phyloP scores from a whole-genome alignment of 345 rosid genomes.

The Eucalyptus polybractea region DNA sequence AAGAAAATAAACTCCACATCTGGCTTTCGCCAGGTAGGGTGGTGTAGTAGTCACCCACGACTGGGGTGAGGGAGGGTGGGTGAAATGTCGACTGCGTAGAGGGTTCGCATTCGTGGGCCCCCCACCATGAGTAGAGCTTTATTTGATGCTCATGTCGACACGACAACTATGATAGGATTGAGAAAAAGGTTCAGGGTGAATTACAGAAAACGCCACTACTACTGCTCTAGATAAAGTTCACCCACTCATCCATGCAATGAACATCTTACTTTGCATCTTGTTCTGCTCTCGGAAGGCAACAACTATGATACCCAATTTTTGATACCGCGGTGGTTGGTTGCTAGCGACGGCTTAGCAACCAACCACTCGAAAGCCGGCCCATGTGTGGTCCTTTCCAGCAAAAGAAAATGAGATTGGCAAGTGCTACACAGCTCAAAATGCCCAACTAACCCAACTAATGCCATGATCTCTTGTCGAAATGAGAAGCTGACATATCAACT shows the following conservation, averaged over 20 bases:
- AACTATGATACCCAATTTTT: neutral
- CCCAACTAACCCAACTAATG: neutral
- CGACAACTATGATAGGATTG: too few relatives aligned
- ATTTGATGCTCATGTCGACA: too few relatives aligned
- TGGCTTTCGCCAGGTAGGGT: too few relatives aligned
- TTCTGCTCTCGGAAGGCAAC: neutral
- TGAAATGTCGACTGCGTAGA: neutral
- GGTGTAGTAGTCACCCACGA: too few relatives aligned
- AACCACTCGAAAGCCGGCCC: neutral
- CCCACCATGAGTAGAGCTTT: neutral
- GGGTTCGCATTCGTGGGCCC: neutral
- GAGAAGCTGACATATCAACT: neutral
- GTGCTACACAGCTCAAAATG: neutral
- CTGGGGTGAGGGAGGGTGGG: fast-evolving
- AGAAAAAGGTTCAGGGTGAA: too few relatives aligned
- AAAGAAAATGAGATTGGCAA: neutral
- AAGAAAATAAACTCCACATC: fast-evolving
- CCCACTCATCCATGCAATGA: neutral
- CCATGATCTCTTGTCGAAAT: neutral
- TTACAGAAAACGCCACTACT: neutral
- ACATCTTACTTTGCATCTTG: neutral
- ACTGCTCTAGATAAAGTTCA: neutral
- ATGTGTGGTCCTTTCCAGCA: neutral
- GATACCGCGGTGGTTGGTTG: neutral
- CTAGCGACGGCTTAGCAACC: neutral